Evolutionary conservation across 2,329 filamentous ascomycete species (phyloP).

Genomic region (Orbilia javanica): DNA sequence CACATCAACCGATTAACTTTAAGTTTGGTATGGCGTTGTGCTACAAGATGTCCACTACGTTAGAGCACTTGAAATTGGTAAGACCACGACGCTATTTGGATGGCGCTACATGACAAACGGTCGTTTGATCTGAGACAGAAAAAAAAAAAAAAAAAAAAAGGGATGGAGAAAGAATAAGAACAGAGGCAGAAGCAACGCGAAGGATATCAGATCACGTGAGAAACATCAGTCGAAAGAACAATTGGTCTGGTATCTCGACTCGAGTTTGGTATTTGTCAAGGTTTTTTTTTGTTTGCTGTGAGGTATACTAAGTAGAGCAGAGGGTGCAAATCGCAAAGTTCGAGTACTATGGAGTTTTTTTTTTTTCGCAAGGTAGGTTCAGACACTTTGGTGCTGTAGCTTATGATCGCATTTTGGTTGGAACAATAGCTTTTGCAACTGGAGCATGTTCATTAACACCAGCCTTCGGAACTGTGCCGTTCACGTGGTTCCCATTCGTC

Average conservation of each 20-base stretch:
- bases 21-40: not conserved
- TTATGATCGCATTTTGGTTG: conserved; percentile 38
- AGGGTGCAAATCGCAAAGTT: conserved; percentile 14
- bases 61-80: no score
- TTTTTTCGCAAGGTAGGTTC: not conserved
- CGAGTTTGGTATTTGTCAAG: not conserved
- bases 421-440: conserved; percentile 31
- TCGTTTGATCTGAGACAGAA: not conserved
- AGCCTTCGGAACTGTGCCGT: conserved; percentile 42
- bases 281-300: conserved; percentile 2
- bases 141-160: no score
- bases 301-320: not conserved
- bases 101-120: not conserved
- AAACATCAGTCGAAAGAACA: not conserved
- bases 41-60: no score
- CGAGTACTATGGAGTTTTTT: not conserved
- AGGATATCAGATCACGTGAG: not conserved
- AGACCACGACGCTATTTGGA: not conserved
- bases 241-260: not conserved
- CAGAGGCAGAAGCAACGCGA: not conserved
- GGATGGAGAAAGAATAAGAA: no score
- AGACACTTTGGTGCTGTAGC: not conserved
- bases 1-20: no score
- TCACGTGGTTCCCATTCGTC: conserved; percentile 68
- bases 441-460: conserved; percentile 21